Conservation (phyloP, 331 rosid species). For the Rosa hybrid region DNA sequence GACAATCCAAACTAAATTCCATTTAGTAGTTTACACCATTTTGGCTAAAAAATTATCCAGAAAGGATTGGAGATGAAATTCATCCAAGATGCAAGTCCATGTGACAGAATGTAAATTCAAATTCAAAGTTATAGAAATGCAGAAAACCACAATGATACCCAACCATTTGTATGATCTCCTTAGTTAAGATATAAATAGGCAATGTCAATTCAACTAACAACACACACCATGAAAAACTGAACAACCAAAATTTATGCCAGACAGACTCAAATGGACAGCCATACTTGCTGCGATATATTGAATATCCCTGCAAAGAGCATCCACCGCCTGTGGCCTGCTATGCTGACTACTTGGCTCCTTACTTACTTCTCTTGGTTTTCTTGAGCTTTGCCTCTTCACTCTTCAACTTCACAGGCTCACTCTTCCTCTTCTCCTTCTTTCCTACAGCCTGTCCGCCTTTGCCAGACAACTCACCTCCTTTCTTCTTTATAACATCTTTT, state of each 20-base stretch:
- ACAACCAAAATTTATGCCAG: constrained; percentile 15
- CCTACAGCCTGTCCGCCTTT: constrained; percentile 30
- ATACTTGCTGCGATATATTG: background rate
- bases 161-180: constrained; percentile 10
- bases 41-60: background rate
- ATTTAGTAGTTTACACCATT: background rate
- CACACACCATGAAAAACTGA: background rate
- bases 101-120: background rate
- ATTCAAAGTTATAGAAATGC: background rate
- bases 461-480: constrained; percentile 4
- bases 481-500: constrained; percentile 25
- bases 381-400: constrained; percentile 36
- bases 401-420: constrained; percentile 33
- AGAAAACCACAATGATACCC: background rate
- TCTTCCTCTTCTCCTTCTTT: constrained; percentile 40
- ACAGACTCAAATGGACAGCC: constrained; percentile 8
- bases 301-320: background rate
- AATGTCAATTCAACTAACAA: constrained; percentile 9
- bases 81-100: background rate
- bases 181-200: background rate
- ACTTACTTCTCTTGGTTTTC: constrained; percentile 48
- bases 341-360: constrained; percentile 21
- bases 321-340: background rate
- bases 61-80: background rate
- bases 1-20: no score